Conservation (phyloP, 345 rosid genomes). For the Microcos paniculata region DNA sequence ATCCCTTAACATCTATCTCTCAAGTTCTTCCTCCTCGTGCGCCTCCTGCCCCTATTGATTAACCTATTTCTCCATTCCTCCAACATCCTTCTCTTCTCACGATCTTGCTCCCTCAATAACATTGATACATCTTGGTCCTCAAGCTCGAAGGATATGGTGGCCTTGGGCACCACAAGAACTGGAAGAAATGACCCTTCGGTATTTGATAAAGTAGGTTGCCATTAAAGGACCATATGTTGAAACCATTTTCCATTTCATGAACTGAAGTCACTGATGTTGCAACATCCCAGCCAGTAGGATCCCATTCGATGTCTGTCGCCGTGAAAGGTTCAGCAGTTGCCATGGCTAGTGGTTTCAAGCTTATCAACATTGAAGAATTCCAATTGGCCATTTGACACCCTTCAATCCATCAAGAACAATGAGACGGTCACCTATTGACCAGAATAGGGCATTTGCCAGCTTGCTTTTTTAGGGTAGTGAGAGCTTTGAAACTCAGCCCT, state of each 20-base stretch:
- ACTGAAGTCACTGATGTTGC: constrained; percentile 91
- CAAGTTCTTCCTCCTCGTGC: constrained; percentile 67
- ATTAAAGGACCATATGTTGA: constrained; percentile 89
- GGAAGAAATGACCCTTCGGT: constrained; percentile 92
- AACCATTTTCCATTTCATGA: constrained; percentile 97
- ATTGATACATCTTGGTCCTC: constrained; percentile 93
- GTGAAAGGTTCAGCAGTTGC: constrained; percentile 89
- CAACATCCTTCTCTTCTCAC: constrained; percentile 74
- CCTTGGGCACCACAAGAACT: constrained; percentile 92
- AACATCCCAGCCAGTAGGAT: constrained; percentile 97
- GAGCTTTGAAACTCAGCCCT: constrained; percentile 75
- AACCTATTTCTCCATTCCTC: constrained; percentile 88
- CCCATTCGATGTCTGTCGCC: constrained; percentile 97
- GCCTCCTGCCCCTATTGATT: constrained; percentile 58
- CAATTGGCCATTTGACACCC: constrained; percentile 90
- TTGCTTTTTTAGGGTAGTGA: constrained; percentile 86
- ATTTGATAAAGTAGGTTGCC: constrained; percentile 78
- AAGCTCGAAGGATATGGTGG: constrained; percentile 80
- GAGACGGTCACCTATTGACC: constrained; percentile 88
- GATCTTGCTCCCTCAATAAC: constrained; percentile 82
- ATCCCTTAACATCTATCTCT: constrained; percentile 59
- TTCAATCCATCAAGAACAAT: constrained; percentile 87
- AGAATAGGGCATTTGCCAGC: constrained; percentile 92
- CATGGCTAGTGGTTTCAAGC: constrained; percentile 94
- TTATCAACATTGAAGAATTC: constrained; percentile 92